phyloP scores from a whole-genome alignment of 2,329 filamentous ascomycete species.

The Fusarium brachygibbosum region DNA sequence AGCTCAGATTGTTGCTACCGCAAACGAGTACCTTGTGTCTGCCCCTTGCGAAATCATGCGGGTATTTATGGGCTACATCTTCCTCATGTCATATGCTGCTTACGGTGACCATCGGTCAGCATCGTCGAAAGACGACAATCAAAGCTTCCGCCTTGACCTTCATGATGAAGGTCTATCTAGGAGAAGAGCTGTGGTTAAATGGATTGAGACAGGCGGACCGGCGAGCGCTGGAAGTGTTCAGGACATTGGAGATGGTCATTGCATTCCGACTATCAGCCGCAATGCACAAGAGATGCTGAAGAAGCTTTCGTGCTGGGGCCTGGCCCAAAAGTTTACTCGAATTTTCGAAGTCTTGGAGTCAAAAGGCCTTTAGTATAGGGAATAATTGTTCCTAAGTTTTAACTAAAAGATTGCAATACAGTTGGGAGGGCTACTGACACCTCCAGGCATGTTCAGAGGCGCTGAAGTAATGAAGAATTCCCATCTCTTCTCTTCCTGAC shows the following conservation, averaged over 20 bases:
- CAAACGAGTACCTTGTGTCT: constrained; percentile 6
- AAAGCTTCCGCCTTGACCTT: not conserved
- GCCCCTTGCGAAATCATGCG: constrained; percentile 8
- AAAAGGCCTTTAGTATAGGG: not conserved
- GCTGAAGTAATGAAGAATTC: constrained; percentile 10
- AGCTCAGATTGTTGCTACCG: not conserved
- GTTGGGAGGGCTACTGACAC: constrained; percentile 10
- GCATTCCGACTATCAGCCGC: not conserved
- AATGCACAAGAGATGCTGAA: constrained; percentile 10
- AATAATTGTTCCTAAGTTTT: too few species aligned
- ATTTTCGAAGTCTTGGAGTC: constrained; percentile 1
- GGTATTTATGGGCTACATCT: constrained; percentile 10
- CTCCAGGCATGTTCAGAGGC: constrained; percentile 13
- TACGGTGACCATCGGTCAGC: not conserved
- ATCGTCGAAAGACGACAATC: not conserved
- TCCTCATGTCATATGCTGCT: constrained; percentile 2
- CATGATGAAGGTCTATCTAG: constrained; percentile 6
- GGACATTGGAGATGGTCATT: not conserved
- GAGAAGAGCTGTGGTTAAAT: not conserved
- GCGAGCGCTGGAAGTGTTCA: constrained; percentile 4
- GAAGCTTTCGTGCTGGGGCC: constrained; percentile 1
- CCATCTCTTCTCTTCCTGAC: constrained; percentile 7
- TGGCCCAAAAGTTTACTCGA: not conserved
- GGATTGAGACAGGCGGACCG: constrained; percentile 4
- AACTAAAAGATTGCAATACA: constrained; percentile 15